A percentile compares a stretch with the other conserved stretches of the same genome.
Conservation (phyloP, 331 rosid genomes). For the Prunus yedoensis region DNA sequence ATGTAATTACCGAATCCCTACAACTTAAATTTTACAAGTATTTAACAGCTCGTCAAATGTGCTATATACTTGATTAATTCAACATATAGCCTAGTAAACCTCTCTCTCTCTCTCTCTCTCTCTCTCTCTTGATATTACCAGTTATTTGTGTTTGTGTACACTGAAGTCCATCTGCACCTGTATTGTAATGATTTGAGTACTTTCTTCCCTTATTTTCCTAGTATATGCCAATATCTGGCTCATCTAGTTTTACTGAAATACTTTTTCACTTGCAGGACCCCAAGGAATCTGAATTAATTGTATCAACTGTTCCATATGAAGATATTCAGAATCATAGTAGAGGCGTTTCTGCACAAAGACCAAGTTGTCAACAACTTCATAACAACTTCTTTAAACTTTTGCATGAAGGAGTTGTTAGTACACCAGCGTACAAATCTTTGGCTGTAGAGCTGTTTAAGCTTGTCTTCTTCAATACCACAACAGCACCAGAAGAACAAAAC, state of each 20-base stretch:
- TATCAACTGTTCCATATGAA: not conserved
- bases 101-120: too few relatives aligned
- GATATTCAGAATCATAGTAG: not conserved
- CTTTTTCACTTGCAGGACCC: not conserved
- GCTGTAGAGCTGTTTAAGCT: not conserved
- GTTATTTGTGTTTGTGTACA: too few relatives aligned
- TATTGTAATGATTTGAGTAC: not conserved
- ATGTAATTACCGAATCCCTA: slow-evolving; percentile 32
- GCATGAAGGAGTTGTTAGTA: not conserved
- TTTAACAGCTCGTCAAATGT: not conserved
- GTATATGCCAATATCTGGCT: not conserved
- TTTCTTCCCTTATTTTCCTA: not conserved
- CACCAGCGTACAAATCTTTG: not conserved
- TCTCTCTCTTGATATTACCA: too few relatives aligned
- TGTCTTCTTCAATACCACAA: not conserved
- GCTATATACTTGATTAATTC: too few relatives aligned
- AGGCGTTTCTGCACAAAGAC: not conserved
- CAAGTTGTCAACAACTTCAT: not conserved
- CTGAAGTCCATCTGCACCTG: not conserved
- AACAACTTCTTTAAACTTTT: not conserved
- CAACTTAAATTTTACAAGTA: not conserved
- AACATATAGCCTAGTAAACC: too few relatives aligned
- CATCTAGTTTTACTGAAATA: not conserved
- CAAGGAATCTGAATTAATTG: not conserved
- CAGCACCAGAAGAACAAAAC: not conserved